Conservation (phyloP, 306 rosid genomes). For the Quercus rubra region DNA sequence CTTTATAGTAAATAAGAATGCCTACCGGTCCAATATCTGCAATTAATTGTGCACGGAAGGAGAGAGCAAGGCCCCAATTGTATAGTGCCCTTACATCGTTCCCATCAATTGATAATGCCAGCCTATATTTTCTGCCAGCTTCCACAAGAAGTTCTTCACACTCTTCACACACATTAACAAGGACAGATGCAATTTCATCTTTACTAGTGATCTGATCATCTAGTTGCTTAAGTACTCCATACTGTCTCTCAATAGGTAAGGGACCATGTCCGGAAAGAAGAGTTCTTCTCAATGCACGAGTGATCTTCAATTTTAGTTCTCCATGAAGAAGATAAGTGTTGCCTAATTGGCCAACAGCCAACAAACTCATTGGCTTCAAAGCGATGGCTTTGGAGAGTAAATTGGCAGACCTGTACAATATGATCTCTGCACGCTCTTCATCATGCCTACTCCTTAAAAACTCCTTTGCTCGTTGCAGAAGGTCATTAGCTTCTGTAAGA, state of each 20-base stretch:
- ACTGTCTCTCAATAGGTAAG: constrained; percentile 37
- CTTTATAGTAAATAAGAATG: constrained; percentile 19
- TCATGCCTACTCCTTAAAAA: constrained; percentile 47
- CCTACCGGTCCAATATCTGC: constrained; percentile 94
- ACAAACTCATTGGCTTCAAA: constrained; percentile 86
- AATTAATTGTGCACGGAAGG: constrained; percentile 88
- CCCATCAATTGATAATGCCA: constrained; percentile 85
- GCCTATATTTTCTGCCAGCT: constrained; percentile 91
- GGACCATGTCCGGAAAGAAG: constrained; percentile 52
- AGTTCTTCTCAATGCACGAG: constrained; percentile 78
- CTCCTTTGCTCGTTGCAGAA: constrained; percentile 70
- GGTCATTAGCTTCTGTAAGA: constrained; percentile 72
- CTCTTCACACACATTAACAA: constrained; percentile 77
- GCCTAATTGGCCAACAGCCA: constrained; percentile 92
- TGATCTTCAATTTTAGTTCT: constrained; percentile 78
- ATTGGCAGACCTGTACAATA: constrained; percentile 64
- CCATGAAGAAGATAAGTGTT: constrained; percentile 96
- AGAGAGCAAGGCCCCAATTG: constrained; percentile 99
- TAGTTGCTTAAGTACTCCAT: constrained; percentile 43
- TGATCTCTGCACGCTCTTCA: constrained; percentile 63
- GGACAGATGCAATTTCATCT: constrained; percentile 63
- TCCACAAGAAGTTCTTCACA: constrained; percentile 84
- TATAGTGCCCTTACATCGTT: constrained; percentile 79
- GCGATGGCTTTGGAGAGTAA: constrained; percentile 73
- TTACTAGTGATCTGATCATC: constrained; percentile 39